These are phyloP conservation scores for Schizosaccharomyces pombe DNA, from an alignment of 805 yeast genomes.

Conservation along the genomic window DNA sequence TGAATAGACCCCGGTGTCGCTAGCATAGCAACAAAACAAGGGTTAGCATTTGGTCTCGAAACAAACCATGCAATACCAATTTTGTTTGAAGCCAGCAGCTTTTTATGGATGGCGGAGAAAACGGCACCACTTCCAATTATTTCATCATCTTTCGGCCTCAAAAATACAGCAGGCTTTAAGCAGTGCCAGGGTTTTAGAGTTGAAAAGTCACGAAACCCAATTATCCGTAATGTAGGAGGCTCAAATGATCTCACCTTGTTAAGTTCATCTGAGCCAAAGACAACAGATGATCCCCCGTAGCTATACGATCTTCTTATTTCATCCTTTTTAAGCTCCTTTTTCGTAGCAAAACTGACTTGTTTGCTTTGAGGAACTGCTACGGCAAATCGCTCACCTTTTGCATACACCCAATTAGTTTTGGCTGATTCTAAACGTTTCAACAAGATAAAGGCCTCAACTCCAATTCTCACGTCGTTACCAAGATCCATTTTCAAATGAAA, in stretches of 20 bases:
- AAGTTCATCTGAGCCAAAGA: slow-evolving; percentile 19
- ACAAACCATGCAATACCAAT: slow-evolving; percentile 59
- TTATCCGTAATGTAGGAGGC: slow-evolving; percentile 28
- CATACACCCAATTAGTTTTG: slow-evolving; percentile 29
- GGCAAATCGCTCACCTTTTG: slow-evolving; percentile 27
- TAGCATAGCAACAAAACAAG: slow-evolving; percentile 33
- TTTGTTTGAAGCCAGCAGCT: slow-evolving; percentile 27
- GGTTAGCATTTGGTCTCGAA: slow-evolving; percentile 27
- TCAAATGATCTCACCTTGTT: slow-evolving; percentile 12
- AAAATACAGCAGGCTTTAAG: slow-evolving; percentile 31
- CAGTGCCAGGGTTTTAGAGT: slow-evolving; percentile 27
- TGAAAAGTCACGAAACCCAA: slow-evolving; percentile 37
- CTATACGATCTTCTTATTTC: slow-evolving; percentile 18
- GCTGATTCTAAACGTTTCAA: slow-evolving; percentile 30
- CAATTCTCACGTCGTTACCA: slow-evolving; percentile 32
- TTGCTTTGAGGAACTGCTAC: slow-evolving; percentile 24
- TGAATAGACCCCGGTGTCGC: slow-evolving; percentile 17
- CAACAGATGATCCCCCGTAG: slow-evolving; percentile 26
- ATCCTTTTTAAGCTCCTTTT: background rate
- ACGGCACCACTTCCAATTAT: slow-evolving; percentile 42
- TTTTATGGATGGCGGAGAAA: slow-evolving; percentile 41
- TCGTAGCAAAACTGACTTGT: background rate
- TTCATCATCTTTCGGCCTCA: slow-evolving; percentile 42
- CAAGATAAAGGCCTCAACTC: slow-evolving; percentile 50
- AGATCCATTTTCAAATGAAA: slow-evolving; percentile 24